A percentile compares a stretch with the other conserved stretches of the same genome.
Conservation (phyloP, 176 grass and related monocot species). For the Aechmea fasciata region DNA sequence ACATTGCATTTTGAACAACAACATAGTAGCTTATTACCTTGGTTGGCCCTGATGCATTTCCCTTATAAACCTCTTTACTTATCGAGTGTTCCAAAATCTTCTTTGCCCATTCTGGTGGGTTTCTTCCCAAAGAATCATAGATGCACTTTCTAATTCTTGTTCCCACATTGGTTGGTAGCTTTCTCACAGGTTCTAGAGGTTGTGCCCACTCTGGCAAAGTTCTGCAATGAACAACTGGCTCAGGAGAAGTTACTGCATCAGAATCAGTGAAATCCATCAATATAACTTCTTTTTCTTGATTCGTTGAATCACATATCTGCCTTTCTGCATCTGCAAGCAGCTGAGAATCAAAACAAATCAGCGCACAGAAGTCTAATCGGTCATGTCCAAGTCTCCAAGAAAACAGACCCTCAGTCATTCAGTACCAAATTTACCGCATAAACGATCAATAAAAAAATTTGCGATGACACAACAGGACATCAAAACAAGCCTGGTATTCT, state of each 20-base stretch:
- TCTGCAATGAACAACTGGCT: conserved; percentile 37
- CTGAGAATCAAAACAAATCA: conserved; percentile 60
- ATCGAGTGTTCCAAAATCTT: conserved; percentile 92
- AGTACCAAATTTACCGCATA: background rate
- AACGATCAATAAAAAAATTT: no score
- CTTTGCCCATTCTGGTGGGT: conserved; percentile 93
- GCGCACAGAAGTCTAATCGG: conserved; percentile 1
- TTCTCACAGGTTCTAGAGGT: conserved; percentile 80
- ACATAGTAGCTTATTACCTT: conserved; percentile 37
- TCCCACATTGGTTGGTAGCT: conserved; percentile 98
- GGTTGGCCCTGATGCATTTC: conserved; percentile 92
- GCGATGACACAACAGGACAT: no score
- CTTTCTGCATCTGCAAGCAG: conserved; percentile 80
- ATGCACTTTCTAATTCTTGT: conserved; percentile 99
- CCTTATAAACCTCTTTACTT: conserved; percentile 97
- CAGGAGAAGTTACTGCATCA: conserved; percentile 39
- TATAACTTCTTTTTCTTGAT: conserved; percentile 54
- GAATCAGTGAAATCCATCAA: conserved; percentile 63
- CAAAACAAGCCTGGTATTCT: no score
- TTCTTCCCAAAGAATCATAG: conserved; percentile 65
- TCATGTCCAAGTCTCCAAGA: background rate
- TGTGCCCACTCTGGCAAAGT: conserved; percentile 83
- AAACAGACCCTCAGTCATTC: background rate
- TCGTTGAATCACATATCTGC: conserved; percentile 46
- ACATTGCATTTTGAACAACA: no score